Percentiles rank a stretch among this genome's conserved stretches.
Conservation (phyloP, 208 protist genomes). For the Leishmania major region DNA sequence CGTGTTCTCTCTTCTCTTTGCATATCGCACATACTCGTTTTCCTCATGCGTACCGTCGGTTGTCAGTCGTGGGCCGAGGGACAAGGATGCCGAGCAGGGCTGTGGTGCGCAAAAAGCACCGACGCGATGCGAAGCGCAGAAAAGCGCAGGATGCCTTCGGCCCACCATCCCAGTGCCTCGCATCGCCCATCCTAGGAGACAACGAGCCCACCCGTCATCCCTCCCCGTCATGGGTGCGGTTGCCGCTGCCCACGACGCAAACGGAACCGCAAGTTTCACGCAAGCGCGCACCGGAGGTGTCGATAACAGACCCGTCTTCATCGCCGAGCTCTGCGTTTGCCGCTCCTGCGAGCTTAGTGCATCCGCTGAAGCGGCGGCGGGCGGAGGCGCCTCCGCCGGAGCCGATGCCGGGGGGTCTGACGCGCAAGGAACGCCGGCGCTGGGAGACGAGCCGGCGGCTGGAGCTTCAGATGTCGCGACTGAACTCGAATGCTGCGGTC, state of each 20-base stretch:
- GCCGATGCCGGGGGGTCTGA: slow-evolving; percentile 38
- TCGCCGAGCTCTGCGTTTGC: background rate
- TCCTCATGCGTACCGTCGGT: background rate
- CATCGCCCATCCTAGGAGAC: background rate
- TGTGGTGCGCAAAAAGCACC: slow-evolving; percentile 81
- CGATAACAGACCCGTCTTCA: too few species aligned
- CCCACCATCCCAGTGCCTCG: background rate
- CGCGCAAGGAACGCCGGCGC: slow-evolving; percentile 64
- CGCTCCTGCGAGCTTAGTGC: background rate
- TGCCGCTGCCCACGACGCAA: background rate
- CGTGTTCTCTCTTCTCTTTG: background rate
- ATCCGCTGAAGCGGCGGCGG: slow-evolving; percentile 12
- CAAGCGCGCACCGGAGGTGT: background rate
- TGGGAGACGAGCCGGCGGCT: slow-evolving; percentile 56
- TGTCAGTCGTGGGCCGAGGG: background rate
- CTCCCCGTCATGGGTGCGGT: background rate
- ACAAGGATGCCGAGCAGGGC: slow-evolving; percentile 76
- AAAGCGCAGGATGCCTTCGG: slow-evolving; percentile 29
- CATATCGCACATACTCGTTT: background rate
- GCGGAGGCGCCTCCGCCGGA: slow-evolving; percentile 15
- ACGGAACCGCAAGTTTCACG: background rate
- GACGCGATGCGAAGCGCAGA: slow-evolving; percentile 66
- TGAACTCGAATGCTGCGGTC: slow-evolving; percentile 28
- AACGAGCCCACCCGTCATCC: background rate
- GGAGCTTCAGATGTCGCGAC: slow-evolving; percentile 57